Evolutionary conservation across 768 basidiomycete species (phyloP).

Genomic region (Kwoniella shandongensis): DNA sequence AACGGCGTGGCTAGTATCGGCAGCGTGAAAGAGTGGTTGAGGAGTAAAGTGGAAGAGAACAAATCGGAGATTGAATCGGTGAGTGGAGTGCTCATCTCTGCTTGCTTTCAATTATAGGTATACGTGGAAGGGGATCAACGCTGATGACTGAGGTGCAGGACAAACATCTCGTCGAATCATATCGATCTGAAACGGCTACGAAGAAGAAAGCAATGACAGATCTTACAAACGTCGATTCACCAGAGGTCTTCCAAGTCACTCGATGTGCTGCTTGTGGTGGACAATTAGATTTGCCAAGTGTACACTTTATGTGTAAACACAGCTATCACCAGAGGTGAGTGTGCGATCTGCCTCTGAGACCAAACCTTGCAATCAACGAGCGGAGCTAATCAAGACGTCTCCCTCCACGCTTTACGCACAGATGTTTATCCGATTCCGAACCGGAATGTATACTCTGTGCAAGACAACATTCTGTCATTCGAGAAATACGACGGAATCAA

Average conservation of each 20-base stretch:
- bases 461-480: slow-evolving; percentile 79
- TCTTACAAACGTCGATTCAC: slow-evolving; percentile 71
- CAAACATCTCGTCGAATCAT: slow-evolving; percentile 79
- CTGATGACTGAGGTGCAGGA: slow-evolving; percentile 61
- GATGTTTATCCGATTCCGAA: slow-evolving; percentile 85
- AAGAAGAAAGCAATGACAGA: slow-evolving; percentile 80
- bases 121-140: not conserved
- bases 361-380: too few species aligned
- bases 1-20: slow-evolving; percentile 90
- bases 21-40: slow-evolving; percentile 86
- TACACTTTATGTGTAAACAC: slow-evolving; percentile 98
- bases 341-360: not conserved
- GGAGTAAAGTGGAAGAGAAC: slow-evolving; percentile 71
- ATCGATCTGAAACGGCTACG: slow-evolving; percentile 75
- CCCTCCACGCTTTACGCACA: slow-evolving; percentile 45
- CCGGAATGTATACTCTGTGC: slow-evolving; percentile 87
- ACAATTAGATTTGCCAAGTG: slow-evolving; percentile 84
- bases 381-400: too few species aligned
- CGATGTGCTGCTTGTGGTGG: slow-evolving; percentile 85
- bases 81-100: slow-evolving; percentile 45
- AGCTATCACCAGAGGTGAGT: slow-evolving; percentile 88
- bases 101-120: too few species aligned
- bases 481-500: slow-evolving; percentile 85
- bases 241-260: slow-evolving; percentile 90
- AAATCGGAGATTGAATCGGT: slow-evolving; percentile 78